phyloP scores from a whole-genome alignment of 257 asterid species.

The Solanum habrochaites region DNA sequence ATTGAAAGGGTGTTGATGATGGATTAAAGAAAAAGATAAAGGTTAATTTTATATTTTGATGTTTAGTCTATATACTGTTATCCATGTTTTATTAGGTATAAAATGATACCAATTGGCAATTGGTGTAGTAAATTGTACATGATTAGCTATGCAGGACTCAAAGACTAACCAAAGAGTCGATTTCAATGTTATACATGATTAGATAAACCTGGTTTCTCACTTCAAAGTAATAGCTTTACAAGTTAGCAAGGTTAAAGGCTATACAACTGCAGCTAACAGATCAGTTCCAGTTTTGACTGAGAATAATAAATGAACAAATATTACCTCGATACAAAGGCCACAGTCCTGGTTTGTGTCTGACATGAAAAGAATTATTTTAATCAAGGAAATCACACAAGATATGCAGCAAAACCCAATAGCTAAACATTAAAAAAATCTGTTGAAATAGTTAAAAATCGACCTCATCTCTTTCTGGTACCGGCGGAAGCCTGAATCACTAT shows the following conservation, averaged over 20 bases:
- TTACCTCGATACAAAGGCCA: conserved; percentile 99
- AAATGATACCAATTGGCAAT: background rate
- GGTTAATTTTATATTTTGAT: background rate
- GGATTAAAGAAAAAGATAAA: background rate
- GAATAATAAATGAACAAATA: background rate
- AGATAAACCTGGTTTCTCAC: background rate
- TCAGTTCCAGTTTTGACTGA: background rate
- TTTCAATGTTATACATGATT: background rate
- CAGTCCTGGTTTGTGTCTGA: conserved; percentile 70
- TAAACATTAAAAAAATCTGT: background rate
- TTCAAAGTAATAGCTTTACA: background rate
- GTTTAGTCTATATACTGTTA: background rate
- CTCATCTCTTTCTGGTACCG: conserved; percentile 96
- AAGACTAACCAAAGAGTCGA: background rate
- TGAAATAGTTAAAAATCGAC: conserved; percentile 20
- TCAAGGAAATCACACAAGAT: background rate
- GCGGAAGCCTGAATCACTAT: conserved; percentile 81
- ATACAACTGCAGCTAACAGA: background rate
- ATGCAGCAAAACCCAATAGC: background rate
- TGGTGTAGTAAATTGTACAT: background rate
- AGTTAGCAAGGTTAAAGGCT: background rate
- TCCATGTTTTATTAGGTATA: background rate
- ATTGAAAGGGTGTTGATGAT: background rate
- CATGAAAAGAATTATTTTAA: background rate
- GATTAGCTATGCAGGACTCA: background rate